phyloP scores from a whole-genome alignment of 441 rosid genomes.

The Pelargonium citronellum region DNA sequence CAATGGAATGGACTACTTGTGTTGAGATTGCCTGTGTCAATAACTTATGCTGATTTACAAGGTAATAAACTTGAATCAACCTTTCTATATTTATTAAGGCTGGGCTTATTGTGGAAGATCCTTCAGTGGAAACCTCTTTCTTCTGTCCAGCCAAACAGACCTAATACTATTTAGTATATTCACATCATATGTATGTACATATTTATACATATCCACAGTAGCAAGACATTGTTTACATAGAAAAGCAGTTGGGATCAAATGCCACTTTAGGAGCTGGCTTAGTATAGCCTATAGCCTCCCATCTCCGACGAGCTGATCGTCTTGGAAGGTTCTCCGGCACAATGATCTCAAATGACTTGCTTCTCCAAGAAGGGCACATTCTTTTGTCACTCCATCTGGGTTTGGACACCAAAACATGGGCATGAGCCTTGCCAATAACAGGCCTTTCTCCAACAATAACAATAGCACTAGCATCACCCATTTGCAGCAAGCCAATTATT shows the following conservation, averaged over 20 bases:
- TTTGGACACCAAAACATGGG: neutral
- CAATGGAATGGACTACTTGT: no score
- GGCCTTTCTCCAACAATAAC: neutral
- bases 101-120: no score
- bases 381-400: constrained; percentile 60
- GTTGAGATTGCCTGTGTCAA: no score
- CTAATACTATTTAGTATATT: no score
- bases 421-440: constrained; percentile 11
- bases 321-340: constrained; percentile 77
- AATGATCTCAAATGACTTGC: constrained; percentile 50
- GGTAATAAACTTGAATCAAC: no score
- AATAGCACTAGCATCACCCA: constrained; percentile 3
- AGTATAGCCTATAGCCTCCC: constrained; percentile 30
- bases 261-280: constrained; percentile 19
- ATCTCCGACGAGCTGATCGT: constrained; percentile 39
- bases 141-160: no score
- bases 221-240: constrained; percentile 23
- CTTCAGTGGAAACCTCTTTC: no score
- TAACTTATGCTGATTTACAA: no score
- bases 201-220: no score
- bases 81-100: no score
- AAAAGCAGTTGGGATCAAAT: constrained; percentile 32
- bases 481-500: constrained; percentile 27
- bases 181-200: no score
- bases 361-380: constrained; percentile 51